Base-by-base conservation (phyloP, 129 eudicot species). In the Artemisia annua region DNA sequence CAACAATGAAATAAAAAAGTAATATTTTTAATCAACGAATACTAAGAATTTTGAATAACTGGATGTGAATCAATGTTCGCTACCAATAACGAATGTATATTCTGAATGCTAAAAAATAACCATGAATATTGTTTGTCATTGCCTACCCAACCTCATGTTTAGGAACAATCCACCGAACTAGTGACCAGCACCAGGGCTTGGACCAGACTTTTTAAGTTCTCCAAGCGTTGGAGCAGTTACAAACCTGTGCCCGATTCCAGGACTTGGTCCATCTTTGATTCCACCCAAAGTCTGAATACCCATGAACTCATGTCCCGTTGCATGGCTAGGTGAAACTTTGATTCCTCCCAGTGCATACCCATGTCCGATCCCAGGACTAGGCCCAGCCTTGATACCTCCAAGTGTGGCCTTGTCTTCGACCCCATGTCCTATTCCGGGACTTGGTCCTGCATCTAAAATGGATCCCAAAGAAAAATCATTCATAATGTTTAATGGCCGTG, bases 151-250 rank as follows among this genome's bases (percentile, higher is more conserved):
- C 32, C 19, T 53, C 43, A 14, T 46, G 22, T 3, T 32, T 17
- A 44, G 1, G 26, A 44, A 30, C n/a, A 11, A 30, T 54, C 32
- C 20, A 52, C 48, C 51, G 13, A 30, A 35, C 63, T 61, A 67
- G 76, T 82, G 82, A 17, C 86, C 83, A 10, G 3, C 79, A 49
- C 86, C 86, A 8, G 83, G 86, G 77, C 86, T 76, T 11, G 85
- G 83, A 18, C 83, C 83, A 48, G 46, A 39, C 13, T 63, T 64
- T 73, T 81, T 81, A 14, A 75, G 44, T 69, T 72, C 80, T 3
- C 73, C 69, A 16, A 81, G 59, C 10, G 75, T 20, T 13, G 48
- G 52, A 44, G 17, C n/a, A 22, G 7, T 64, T 7, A 26, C 10
- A 39, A 55, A 62, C 58, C 12, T 48, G 12, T 63, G 22, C 32